phyloP scores from a whole-genome alignment of 2,329 filamentous ascomycete species.

The Amesomyces nigricolor region DNA sequence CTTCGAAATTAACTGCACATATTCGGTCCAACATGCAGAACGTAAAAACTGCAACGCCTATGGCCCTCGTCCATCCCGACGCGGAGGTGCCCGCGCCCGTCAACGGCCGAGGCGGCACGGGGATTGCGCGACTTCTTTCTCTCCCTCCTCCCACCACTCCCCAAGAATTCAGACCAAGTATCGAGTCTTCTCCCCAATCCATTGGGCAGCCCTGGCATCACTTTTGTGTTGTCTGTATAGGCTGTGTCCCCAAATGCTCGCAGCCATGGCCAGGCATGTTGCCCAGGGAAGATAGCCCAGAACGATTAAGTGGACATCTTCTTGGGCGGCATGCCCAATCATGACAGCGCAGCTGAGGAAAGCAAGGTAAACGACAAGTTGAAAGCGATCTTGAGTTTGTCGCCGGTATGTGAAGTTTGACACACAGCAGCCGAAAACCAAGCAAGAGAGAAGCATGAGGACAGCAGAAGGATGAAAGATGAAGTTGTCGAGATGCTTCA shows the following conservation, averaged over 20 bases:
- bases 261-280: slow-evolving; percentile 33
- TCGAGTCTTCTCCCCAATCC: slow-evolving; percentile 20
- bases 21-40: background rate
- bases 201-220: background rate
- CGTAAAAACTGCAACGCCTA: background rate
- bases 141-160: background rate
- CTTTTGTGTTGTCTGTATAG: slow-evolving; percentile 14
- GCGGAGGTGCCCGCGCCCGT: background rate
- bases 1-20: background rate
- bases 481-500: slow-evolving; percentile 9
- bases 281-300: slow-evolving; percentile 34
- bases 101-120: background rate
- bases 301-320: slow-evolving; percentile 31
- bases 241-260: slow-evolving; percentile 28
- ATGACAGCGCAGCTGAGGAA: slow-evolving; percentile 24
- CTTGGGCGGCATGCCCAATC: slow-evolving; percentile 25
- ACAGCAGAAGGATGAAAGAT: slow-evolving; percentile 30
- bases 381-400: slow-evolving; percentile 29
- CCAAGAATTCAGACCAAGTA: slow-evolving; percentile 12
- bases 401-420: slow-evolving; percentile 34
- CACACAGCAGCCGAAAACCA: slow-evolving; percentile 33
- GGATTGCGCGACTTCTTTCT: background rate
- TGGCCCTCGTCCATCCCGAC: background rate
- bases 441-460: slow-evolving; percentile 32
- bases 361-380: slow-evolving; percentile 30